A percentile compares a stretch with the other conserved stretches of the same genome.
Evolutionary conservation across 2,329 filamentous ascomycete genomes (phyloP).

Genomic region (Sclerotinia minor): DNA sequence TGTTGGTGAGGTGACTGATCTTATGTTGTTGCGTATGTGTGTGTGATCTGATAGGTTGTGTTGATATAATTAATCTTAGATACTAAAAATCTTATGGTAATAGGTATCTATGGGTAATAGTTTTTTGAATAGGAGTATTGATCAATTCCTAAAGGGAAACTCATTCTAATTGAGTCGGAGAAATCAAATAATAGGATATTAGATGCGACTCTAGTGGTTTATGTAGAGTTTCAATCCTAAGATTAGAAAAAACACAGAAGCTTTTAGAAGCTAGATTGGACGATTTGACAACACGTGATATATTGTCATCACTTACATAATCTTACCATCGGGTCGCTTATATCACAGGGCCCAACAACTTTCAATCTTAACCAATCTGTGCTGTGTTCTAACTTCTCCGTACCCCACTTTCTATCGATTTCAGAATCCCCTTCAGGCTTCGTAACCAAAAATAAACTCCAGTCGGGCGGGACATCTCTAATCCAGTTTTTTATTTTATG

Average conservation of each 20-base stretch:
- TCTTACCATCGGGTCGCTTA: not conserved
- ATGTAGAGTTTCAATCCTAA: too few species aligned
- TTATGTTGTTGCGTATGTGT: not conserved
- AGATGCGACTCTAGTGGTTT: not conserved
- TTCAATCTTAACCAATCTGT: too few species aligned
- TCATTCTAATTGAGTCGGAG: not conserved
- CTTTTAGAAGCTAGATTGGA: not conserved
- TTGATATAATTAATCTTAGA: too few species aligned
- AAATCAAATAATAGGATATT: too few species aligned
- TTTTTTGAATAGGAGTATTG: slow-evolving; percentile 1
- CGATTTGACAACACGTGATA: not conserved
- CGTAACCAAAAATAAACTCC: not conserved
- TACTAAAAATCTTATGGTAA: too few species aligned
- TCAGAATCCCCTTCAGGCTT: slow-evolving; percentile 10
- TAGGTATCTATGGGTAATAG: too few species aligned
- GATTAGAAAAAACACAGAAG: too few species aligned
- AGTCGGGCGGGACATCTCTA: not conserved
- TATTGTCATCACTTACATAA: too few species aligned
- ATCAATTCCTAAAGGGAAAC: not conserved
- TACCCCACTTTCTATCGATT: slow-evolving; percentile 7
- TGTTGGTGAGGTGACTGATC: not conserved
- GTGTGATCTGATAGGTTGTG: not conserved
- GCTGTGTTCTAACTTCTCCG: too few species aligned
- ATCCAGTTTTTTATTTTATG: not conserved
- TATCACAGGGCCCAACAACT: too few species aligned